Evolutionary conservation across 2,329 filamentous ascomycete genomes (phyloP).

Genomic region (Mycosphaerella sp.): DNA sequence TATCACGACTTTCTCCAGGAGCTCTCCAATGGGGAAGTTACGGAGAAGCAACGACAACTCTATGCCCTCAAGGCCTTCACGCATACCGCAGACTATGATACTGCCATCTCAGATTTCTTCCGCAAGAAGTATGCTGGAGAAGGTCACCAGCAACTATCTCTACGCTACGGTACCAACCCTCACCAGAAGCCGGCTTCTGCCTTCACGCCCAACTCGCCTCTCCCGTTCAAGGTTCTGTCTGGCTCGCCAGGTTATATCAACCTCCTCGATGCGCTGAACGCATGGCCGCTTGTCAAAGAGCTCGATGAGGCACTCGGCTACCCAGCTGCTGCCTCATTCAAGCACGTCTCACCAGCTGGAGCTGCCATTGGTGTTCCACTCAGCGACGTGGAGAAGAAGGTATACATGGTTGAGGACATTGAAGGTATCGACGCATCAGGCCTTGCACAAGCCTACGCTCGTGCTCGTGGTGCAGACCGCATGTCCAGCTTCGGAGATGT

Average conservation of each 20-base stretch:
- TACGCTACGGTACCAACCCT: conserved; percentile 94
- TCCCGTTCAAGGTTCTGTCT: conserved; percentile 92
- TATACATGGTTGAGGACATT: conserved; percentile 98
- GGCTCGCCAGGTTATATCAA: conserved; percentile 96
- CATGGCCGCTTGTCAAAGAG: conserved; percentile 95
- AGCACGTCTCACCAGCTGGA: conserved; percentile 95
- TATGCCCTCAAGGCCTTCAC: conserved; percentile 98
- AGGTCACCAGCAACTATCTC: conserved; percentile 72
- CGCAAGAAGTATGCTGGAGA: conserved; percentile 89
- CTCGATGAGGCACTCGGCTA: conserved; percentile 79
- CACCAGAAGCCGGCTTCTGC: conserved; percentile 96
- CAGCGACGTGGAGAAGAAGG: conserved; percentile 81
- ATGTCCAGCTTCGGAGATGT: conserved; percentile 99
- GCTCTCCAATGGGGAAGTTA: conserved; percentile 77
- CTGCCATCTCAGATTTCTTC: conserved; percentile 94
- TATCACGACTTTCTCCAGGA: conserved; percentile 92
- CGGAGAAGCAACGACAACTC: conserved; percentile 73
- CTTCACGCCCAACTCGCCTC: conserved; percentile 61
- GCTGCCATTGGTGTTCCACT: conserved; percentile 89
- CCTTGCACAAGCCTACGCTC: conserved; percentile 90
- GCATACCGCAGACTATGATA: conserved; percentile 95
- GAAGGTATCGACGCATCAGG: conserved; percentile 76
- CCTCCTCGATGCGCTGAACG: conserved; percentile 89
- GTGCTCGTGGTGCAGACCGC: conserved; percentile 89
- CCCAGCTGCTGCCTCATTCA: conserved; percentile 94